Conservation (phyloP, 2,329 filamentous ascomycete genomes). For the Exophiala mesophila region DNA sequence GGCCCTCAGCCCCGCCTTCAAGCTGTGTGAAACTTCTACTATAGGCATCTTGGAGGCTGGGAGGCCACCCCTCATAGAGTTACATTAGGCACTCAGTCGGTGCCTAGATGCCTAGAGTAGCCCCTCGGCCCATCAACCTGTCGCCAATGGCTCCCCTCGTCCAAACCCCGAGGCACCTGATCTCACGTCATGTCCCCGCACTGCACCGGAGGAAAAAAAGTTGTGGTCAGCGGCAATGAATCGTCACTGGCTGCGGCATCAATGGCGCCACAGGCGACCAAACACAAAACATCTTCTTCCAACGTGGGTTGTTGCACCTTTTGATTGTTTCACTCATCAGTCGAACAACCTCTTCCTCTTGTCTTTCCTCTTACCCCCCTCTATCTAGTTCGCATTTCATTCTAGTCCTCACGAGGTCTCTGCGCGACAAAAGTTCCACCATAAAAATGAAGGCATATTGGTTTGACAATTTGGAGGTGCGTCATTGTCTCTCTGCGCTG, state of each 20-base stretch:
- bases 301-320: neutral
- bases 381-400: neutral
- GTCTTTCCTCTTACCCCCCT: neutral
- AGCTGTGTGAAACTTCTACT: too few relatives aligned
- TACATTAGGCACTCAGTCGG: too few relatives aligned
- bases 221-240: too few relatives aligned
- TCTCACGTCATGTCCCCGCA: too few relatives aligned
- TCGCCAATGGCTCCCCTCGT: too few relatives aligned
- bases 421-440: neutral
- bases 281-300: neutral
- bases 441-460: slow-evolving; percentile 64
- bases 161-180: too few relatives aligned
- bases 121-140: too few relatives aligned
- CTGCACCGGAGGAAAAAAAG: slow-evolving; percentile 1
- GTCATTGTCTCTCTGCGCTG: slow-evolving; percentile 17
- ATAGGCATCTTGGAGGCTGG: too few relatives aligned
- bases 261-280: slow-evolving; percentile 2
- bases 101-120: too few relatives aligned
- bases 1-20: too few relatives aligned
- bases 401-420: neutral
- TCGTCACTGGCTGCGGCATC: too few relatives aligned
- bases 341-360: neutral
- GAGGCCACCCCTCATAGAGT: too few relatives aligned
- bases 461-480: slow-evolving; percentile 62
- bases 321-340: neutral